These are phyloP conservation scores for Dillenia suffruticosa DNA, from an alignment of 164 flowering plant species.

Conservation along the genomic window DNA sequence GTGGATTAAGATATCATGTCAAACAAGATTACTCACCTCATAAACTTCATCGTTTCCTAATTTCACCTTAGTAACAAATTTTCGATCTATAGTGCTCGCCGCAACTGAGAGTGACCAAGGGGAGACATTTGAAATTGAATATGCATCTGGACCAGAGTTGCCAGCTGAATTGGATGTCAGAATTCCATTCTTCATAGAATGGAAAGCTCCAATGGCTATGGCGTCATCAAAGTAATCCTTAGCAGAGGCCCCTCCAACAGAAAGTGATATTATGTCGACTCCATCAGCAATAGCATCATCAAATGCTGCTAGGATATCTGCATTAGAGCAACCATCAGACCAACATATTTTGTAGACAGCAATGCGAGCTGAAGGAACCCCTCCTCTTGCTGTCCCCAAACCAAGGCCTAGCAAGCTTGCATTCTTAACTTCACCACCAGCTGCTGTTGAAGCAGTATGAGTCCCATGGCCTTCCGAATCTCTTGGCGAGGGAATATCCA, in stretches of 20 bases:
- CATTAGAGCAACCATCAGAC: conserved; percentile 21
- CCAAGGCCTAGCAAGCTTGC: conserved; percentile 36
- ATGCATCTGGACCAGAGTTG: conserved; percentile 7
- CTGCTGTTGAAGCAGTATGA: conserved; percentile 54
- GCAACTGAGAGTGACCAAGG: conserved; percentile 25
- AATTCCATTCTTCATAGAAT: conserved; percentile 19
- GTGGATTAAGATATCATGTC: too few species aligned
- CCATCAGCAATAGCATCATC: conserved; percentile 35
- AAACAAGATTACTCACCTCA: conserved; percentile 1
- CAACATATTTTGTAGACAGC: conserved; percentile 48
- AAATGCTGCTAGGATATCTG: conserved; percentile 42
- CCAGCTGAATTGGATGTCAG: conserved; percentile 18
- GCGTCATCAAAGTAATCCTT: conserved; percentile 1
- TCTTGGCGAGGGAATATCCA: conserved; percentile 18
- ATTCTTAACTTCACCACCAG: conserved; percentile 26
- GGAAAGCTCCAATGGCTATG: conserved; percentile 20
- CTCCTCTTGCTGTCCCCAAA: conserved; percentile 49
- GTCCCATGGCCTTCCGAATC: conserved; percentile 50
- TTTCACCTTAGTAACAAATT: conserved; percentile 25
- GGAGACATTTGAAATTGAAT: conserved; percentile 4
- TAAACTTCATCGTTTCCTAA: conserved; percentile 16
- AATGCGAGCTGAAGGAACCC: conserved; percentile 48
- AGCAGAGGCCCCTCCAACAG: not conserved
- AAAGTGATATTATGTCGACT: conserved; percentile 21
- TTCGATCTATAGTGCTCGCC: conserved; percentile 18